These are phyloP conservation scores for Meyerozyma sp. DNA, from an alignment of 1,139 yeast genomes.

Conservation along the genomic window DNA sequence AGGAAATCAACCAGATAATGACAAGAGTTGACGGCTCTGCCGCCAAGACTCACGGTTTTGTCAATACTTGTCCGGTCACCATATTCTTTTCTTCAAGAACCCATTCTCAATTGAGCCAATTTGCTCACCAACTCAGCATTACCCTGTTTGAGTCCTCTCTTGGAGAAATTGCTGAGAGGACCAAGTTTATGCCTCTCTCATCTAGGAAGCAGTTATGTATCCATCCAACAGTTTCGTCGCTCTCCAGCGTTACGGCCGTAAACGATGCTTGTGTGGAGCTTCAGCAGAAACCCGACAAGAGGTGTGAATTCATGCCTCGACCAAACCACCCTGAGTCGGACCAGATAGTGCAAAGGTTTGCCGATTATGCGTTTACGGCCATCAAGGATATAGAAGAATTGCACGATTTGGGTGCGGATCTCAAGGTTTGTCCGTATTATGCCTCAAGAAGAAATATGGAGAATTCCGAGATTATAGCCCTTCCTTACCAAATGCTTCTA, in stretches of 20 bases:
- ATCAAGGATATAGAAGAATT: slow-evolving; percentile 84
- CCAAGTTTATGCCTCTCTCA: slow-evolving; percentile 64
- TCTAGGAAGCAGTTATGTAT: slow-evolving; percentile 86
- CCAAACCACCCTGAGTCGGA: slow-evolving; percentile 22
- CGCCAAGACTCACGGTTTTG: slow-evolving; percentile 8
- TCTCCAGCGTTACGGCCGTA: slow-evolving; percentile 48
- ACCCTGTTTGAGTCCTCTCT: slow-evolving; percentile 64
- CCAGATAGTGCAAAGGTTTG: slow-evolving; percentile 39
- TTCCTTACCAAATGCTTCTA: slow-evolving; percentile 80
- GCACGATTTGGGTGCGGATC: slow-evolving; percentile 49
- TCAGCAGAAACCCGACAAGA: slow-evolving; percentile 35
- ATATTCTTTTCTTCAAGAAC: slow-evolving; percentile 76
- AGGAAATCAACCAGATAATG: slow-evolving; percentile 41
- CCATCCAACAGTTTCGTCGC: slow-evolving; percentile 43
- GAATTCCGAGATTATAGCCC: slow-evolving; percentile 66
- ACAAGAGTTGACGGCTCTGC: slow-evolving; percentile 28
- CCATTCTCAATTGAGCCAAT: slow-evolving; percentile 83
- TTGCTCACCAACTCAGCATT: slow-evolving; percentile 64
- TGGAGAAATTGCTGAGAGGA: slow-evolving; percentile 31
- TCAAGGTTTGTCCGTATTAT: slow-evolving; percentile 78
- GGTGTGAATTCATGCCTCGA: slow-evolving; percentile 52
- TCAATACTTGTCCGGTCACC: slow-evolving; percentile 40
- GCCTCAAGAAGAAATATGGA: slow-evolving; percentile 55
- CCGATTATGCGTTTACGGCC: slow-evolving; percentile 55
- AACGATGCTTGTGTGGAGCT: slow-evolving; percentile 82